These are phyloP conservation scores for Poronia punctata DNA, from an alignment of 495 filamentous ascomycete genomes.

Conservation along the genomic window DNA sequence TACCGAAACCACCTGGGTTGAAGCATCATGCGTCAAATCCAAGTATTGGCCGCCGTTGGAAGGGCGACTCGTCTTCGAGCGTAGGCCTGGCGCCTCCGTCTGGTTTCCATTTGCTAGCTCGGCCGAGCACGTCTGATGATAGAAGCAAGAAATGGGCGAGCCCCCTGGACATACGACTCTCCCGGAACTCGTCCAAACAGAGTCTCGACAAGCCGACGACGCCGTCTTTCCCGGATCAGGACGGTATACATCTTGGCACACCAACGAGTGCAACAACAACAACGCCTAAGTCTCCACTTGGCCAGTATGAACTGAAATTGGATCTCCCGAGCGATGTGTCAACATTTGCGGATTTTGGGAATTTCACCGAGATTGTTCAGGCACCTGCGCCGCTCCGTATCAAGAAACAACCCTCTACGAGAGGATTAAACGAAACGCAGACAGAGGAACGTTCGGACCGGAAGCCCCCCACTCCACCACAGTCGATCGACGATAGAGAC, in stretches of 20 bases:
- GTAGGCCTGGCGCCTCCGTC: slow-evolving; percentile 22
- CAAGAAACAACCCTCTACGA: slow-evolving; percentile 14
- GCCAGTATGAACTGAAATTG: slow-evolving; percentile 18
- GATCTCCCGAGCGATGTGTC: slow-evolving; percentile 19
- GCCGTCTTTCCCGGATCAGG: slow-evolving; percentile 3
- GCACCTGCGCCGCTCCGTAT: slow-evolving; percentile 23
- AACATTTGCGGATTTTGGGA: slow-evolving; percentile 23
- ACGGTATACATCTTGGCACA: slow-evolving; percentile 1
- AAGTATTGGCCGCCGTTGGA: slow-evolving; percentile 27
- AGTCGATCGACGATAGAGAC: slow-evolving; percentile 14
- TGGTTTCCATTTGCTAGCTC: slow-evolving; percentile 20
- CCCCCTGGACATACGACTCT: slow-evolving; percentile 35
- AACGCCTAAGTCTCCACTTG: slow-evolving; percentile 28
- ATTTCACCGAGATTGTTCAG: slow-evolving; percentile 21
- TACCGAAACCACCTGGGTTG: slow-evolving; percentile 25
- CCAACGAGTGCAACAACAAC: slow-evolving; percentile 6
- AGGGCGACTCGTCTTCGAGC: slow-evolving; percentile 22
- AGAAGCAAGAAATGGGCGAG: slow-evolving; percentile 29
- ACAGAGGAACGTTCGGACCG: slow-evolving; percentile 10
- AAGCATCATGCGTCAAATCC: slow-evolving; percentile 30
- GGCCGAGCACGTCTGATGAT: slow-evolving; percentile 25
- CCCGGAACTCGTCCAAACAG: slow-evolving; percentile 9
- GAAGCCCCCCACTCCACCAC: slow-evolving; percentile 23
- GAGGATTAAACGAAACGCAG: slow-evolving; percentile 1
- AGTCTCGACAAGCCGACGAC: neutral